Evolutionary conservation across 108 stramenopile species (phyloP).

Genomic region (Fistulifera solaris): DNA sequence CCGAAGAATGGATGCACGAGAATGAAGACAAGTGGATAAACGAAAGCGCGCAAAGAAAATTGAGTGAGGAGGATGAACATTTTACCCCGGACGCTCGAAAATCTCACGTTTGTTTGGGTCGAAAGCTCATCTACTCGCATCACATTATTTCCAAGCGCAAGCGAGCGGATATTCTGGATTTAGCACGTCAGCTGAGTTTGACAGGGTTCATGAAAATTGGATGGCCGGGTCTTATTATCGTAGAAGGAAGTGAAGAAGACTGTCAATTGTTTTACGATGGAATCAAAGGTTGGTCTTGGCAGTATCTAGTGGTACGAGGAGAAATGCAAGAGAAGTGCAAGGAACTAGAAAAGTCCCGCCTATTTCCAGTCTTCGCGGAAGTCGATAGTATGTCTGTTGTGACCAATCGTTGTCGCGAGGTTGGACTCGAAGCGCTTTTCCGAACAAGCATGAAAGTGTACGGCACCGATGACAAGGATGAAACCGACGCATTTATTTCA

Average conservation of each 20-base stretch:
- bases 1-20: conserved; percentile 60
- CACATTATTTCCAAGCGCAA: conserved; percentile 80
- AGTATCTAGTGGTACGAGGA: conserved; percentile 64
- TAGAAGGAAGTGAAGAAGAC: conserved; percentile 58
- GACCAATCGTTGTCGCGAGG: conserved; percentile 48
- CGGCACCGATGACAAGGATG: conserved; percentile 10
- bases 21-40: conserved; percentile 15
- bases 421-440: conserved; percentile 59
- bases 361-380: conserved; percentile 27
- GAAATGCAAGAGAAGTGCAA: conserved; percentile 34
- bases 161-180: conserved; percentile 40
- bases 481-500: not conserved
- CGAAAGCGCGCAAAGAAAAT: not conserved
- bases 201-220: conserved; percentile 76
- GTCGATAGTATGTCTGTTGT: conserved; percentile 62
- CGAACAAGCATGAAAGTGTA: conserved; percentile 60
- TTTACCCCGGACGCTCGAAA: not conserved
- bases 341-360: conserved; percentile 21
- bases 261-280: conserved; percentile 50
- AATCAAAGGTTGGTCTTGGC: conserved; percentile 60
- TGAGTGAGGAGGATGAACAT: not conserved
- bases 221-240: conserved; percentile 71
- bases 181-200: conserved; percentile 44
- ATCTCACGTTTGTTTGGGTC: conserved; percentile 24
- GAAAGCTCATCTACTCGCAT: conserved; percentile 71